phyloP scores from a whole-genome alignment of 495 filamentous ascomycete species.

The Penicillium roqueforti region DNA sequence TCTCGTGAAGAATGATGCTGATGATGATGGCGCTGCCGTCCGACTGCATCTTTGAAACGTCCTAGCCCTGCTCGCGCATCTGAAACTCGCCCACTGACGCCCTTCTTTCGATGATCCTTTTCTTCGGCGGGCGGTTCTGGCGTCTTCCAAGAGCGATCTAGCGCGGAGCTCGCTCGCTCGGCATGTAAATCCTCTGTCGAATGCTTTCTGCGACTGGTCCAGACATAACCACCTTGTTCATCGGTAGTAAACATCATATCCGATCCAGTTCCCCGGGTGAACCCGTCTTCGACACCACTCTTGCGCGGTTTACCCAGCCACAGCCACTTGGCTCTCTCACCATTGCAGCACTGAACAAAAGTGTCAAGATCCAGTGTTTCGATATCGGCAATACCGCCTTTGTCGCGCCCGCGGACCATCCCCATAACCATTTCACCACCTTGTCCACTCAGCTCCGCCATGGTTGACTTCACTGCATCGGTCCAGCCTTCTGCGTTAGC shows the following conservation, averaged over 20 bases:
- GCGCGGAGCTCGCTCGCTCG: conserved; percentile 27
- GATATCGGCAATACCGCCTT: conserved; percentile 83
- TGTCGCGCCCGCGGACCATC: conserved; percentile 84
- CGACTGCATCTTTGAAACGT: conserved; percentile 80
- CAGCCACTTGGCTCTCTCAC: conserved; percentile 83
- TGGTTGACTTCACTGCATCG: conserved; percentile 89
- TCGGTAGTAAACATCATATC: conserved; percentile 66
- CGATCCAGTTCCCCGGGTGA: conserved; percentile 48
- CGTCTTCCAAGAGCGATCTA: conserved; percentile 30
- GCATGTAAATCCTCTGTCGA: conserved; percentile 37
- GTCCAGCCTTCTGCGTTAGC: conserved; percentile 78
- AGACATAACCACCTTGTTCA: conserved; percentile 59
- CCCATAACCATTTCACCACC: conserved; percentile 90
- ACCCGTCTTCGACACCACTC: conserved; percentile 46
- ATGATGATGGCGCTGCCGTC: conserved; percentile 48
- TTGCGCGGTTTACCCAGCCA: conserved; percentile 87
- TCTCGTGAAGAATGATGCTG: conserved; percentile 44
- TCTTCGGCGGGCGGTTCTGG: conserved; percentile 43
- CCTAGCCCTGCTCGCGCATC: conserved; percentile 81
- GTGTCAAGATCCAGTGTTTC: conserved; percentile 86
- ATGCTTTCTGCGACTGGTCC: conserved; percentile 53
- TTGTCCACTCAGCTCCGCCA: conserved; percentile 93
- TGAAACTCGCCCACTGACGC: conserved; percentile 71
- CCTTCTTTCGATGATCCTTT: conserved; percentile 69
- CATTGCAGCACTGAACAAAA: conserved; percentile 70